phyloP scores from a whole-genome alignment of 2,329 filamentous ascomycete genomes.

The Stagonosporopsis chrysanthemi region DNA sequence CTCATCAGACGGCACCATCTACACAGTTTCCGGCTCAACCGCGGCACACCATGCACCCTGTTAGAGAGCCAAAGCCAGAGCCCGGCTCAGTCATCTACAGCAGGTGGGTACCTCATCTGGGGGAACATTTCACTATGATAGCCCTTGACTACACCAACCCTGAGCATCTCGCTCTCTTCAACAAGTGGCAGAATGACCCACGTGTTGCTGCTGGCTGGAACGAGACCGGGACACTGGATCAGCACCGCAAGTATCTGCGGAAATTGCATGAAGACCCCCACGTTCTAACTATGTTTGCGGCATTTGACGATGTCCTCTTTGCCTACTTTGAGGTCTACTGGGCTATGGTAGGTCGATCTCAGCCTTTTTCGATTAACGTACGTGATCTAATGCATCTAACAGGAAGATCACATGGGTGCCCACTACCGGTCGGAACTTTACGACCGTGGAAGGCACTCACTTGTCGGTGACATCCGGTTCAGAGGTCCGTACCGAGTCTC shows the following conservation, averaged over 20 bases:
- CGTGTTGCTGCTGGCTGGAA: slow-evolving; percentile 83
- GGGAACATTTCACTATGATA: slow-evolving; percentile 80
- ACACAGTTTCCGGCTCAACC: slow-evolving; percentile 57
- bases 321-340: slow-evolving; percentile 85
- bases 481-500: slow-evolving; percentile 64
- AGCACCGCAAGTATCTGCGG: slow-evolving; percentile 75
- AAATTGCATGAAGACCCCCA: slow-evolving; percentile 75
- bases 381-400: slow-evolving; percentile 26
- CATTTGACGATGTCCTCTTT: slow-evolving; percentile 74
- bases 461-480: slow-evolving; percentile 64
- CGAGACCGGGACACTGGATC: slow-evolving; percentile 75
- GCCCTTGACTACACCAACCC: slow-evolving; percentile 71
- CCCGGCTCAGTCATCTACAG: slow-evolving; percentile 78
- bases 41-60: slow-evolving; percentile 71
- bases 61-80: slow-evolving; percentile 73
- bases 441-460: slow-evolving; percentile 67
- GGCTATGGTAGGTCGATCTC: slow-evolving; percentile 64
- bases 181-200: slow-evolving; percentile 84
- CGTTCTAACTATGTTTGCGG: slow-evolving; percentile 72
- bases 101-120: slow-evolving; percentile 77
- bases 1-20: slow-evolving; percentile 56
- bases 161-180: slow-evolving; percentile 74
- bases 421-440: slow-evolving; percentile 64
- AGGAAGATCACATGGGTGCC: slow-evolving; percentile 68
- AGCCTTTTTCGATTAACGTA: background rate